Base-by-base conservation (phyloP, 2,329 filamentous ascomycete species). In the Aureobasidium sp. region DNA sequence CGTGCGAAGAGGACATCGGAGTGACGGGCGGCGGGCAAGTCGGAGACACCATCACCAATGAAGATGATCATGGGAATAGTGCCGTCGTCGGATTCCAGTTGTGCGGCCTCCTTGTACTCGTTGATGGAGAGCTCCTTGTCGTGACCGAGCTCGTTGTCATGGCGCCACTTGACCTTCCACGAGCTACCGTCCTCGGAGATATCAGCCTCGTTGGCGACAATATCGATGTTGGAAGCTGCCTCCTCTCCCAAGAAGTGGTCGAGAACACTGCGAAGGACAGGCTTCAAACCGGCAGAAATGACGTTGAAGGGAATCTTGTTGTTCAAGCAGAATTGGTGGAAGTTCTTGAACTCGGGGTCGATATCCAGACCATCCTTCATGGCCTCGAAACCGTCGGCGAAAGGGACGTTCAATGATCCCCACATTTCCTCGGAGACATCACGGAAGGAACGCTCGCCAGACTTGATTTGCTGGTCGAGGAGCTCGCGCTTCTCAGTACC, bases 371-470 rank as follows among this genome's bases (percentile, higher is more conserved):
- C 77, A 52, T 82, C 75, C 68, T 85, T 79, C 81, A 88, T 86
- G 34, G 87, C 77, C 61, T 82, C 77, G 74, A 88, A 88, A 15
- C 85, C 86, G 65, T 87, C 82, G 27, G 87, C 85, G 68, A 88
- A 88, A 1, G 85, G 84, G 0, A 88, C 81, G 64, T 84, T 79
- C 9, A 89, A 75, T 0, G 84, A 87, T 8, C 82, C 83, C 84
- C 86, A 88, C 82, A 88, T 87, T 71, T 88, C 86, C 66, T 88
- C 85, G 0, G 85, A 87, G n/a, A 86, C 84, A 4, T 88, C 86
- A 56, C 84, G 79, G 77, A 88, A 88, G 0, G 84, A 85, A 15
- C 85, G 81, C 70, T 86, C 82, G 70, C 86, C 86, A 4, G 74
- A 78, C 68, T 85, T 83, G 73, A 88, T 86, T 68, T 88, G 84